Conservation (phyloP, 2,329 filamentous ascomycete genomes). For the Leptographium wingfieldii region DNA sequence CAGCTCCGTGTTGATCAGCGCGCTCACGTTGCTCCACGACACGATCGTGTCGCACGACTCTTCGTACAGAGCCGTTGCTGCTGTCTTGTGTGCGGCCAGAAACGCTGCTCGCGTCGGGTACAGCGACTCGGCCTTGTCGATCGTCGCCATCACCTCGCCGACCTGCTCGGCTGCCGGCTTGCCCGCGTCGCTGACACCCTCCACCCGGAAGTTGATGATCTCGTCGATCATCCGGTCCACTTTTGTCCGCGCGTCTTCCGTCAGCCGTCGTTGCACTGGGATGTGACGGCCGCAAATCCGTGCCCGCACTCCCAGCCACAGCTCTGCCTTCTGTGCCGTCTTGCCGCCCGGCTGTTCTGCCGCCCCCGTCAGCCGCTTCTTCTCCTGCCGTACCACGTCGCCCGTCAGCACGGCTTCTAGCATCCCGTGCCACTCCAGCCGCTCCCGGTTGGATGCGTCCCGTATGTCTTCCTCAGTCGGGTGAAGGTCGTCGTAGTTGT, state of each 20-base stretch:
- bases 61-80: constrained; percentile 62
- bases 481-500: constrained; percentile 78
- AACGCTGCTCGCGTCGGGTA: constrained; percentile 74
- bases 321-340: constrained; percentile 59
- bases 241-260: constrained; percentile 69
- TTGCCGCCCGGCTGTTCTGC: constrained; percentile 44
- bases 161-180: constrained; percentile 84
- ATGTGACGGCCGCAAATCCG: constrained; percentile 74
- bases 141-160: constrained; percentile 75
- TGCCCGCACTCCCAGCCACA: constrained; percentile 82
- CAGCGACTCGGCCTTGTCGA: constrained; percentile 75
- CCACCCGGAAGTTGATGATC: constrained; percentile 86
- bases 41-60: constrained; percentile 82
- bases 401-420: constrained; percentile 88
- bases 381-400: constrained; percentile 95
- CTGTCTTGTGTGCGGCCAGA: constrained; percentile 60
- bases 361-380: constrained; percentile 82
- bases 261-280: constrained; percentile 71
- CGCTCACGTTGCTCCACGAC: constrained; percentile 93
- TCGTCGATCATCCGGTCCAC: constrained; percentile 70
- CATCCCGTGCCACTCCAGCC: constrained; percentile 98
- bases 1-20: constrained; percentile 90
- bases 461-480: constrained; percentile 82
- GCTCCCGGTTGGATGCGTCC: constrained; percentile 76
- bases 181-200: constrained; percentile 82